Conservation (phyloP, 2,329 filamentous ascomycete species). For the Nothophoma quercina region DNA sequence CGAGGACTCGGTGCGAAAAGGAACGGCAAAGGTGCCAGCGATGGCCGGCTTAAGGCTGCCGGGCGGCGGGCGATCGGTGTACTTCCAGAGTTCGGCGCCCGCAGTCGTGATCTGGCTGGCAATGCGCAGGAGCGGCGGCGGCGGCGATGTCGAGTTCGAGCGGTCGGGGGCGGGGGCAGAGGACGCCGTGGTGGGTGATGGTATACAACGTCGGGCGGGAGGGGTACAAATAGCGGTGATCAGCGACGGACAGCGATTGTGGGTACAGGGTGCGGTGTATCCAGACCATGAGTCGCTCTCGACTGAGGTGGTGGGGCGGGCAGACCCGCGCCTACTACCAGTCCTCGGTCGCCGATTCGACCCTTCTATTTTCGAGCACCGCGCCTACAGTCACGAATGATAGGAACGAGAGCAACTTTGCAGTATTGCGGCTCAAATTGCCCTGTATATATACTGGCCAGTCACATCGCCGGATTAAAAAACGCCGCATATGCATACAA, state of each 20-base stretch:
- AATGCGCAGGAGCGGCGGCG: constrained; percentile 48
- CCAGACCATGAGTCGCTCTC: constrained; percentile 8
- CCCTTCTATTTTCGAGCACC: not conserved
- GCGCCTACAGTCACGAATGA: not conserved
- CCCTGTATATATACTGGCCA: not conserved
- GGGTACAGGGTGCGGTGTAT: constrained; percentile 8
- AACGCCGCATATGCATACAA: constrained; percentile 13
- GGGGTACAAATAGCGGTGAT: constrained; percentile 13
- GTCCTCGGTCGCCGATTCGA: not conserved
- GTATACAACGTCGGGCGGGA: constrained; percentile 6
- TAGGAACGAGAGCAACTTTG: not conserved
- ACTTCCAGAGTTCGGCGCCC: constrained; percentile 58
- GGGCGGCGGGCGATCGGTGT: constrained; percentile 56
- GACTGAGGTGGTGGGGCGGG: not conserved
- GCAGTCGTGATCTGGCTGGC: constrained; percentile 58
- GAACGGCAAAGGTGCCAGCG: constrained; percentile 57
- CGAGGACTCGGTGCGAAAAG: constrained; percentile 59
- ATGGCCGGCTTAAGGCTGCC: constrained; percentile 56
- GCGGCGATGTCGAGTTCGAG: constrained; percentile 29
- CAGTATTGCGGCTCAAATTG: too few relatives aligned
- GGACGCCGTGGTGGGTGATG: constrained; percentile 30
- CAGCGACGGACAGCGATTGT: constrained; percentile 11
- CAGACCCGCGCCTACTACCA: not conserved
- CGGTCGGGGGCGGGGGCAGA: constrained; percentile 29
- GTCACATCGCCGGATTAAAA: not conserved